These are phyloP conservation scores for Pleodorina starrii DNA, from an alignment of 139 green algal species.

Conservation along the genomic window DNA sequence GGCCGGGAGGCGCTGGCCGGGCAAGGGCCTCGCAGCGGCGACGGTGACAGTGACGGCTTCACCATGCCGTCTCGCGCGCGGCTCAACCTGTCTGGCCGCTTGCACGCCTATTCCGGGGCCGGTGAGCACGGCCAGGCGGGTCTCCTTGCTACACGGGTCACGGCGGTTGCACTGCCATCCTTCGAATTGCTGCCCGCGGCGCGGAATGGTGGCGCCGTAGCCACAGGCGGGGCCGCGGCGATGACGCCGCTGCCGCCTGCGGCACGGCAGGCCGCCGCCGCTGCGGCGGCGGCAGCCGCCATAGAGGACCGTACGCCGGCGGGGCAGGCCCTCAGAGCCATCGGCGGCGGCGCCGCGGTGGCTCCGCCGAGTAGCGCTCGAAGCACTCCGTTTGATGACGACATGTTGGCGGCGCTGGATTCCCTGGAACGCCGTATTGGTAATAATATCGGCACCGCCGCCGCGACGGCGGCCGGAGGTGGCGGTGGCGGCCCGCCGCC, in stretches of 20 bases:
- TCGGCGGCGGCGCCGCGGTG: not conserved
- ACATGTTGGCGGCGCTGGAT: constrained; percentile 45
- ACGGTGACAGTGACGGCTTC: not conserved
- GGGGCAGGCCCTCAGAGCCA: not conserved
- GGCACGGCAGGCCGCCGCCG: no score
- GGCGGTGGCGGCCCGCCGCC: no score
- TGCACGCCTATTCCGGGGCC: not conserved
- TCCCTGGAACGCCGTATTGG: constrained; percentile 13
- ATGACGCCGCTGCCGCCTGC: no score
- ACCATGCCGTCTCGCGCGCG: not conserved
- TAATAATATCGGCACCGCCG: not conserved
- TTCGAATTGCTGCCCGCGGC: not conserved
- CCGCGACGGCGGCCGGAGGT: not conserved
- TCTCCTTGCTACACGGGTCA: not conserved
- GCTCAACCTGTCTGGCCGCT: not conserved
- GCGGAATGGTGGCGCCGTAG: not conserved
- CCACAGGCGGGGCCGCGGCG: not conserved
- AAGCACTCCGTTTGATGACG: constrained; percentile 44
- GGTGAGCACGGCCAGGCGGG: not conserved
- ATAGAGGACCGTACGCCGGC: not conserved
- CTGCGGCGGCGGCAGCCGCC: not conserved
- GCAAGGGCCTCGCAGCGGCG: not conserved
- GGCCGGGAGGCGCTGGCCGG: no score
- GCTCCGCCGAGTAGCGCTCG: constrained; percentile 19
- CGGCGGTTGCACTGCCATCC: constrained; percentile 1